A percentile compares a stretch with the other conserved stretches of the same genome.
Conservation (phyloP, 176 grass and related monocot genomes). For the Bothriochloa decipiens region DNA sequence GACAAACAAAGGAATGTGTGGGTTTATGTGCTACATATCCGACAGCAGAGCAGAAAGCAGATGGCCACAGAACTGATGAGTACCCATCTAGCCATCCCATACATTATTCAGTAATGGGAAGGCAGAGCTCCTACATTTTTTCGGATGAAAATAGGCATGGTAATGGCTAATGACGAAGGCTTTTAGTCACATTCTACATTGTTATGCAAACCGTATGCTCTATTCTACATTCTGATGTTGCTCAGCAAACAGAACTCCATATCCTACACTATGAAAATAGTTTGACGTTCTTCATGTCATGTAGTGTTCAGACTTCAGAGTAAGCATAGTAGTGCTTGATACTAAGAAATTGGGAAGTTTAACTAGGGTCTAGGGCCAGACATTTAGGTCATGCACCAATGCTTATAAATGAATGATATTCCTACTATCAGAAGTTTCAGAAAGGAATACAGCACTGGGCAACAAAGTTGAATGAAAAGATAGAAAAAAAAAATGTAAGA, state of each 20-base stretch:
- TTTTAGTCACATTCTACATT: background rate
- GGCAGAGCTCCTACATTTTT: background rate
- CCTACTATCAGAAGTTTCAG: background rate
- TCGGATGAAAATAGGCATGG: background rate
- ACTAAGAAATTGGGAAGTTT: background rate
- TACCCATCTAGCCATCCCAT: background rate
- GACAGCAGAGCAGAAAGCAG: conserved; percentile 20
- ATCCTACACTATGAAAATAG: background rate
- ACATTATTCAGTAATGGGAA: background rate
- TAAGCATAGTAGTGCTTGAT: background rate
- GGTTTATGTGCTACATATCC: background rate
- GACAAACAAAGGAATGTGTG: background rate
- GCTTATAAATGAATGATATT: background rate
- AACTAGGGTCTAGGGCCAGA: background rate
- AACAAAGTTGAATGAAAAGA: background rate
- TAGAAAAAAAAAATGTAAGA: background rate
- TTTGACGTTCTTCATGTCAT: background rate
- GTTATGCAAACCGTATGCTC: background rate
- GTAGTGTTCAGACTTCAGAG: conserved; percentile 3
- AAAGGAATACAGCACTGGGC: background rate
- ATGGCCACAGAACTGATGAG: background rate
- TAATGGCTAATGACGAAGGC: background rate
- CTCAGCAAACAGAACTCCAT: background rate
- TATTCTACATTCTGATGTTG: background rate
- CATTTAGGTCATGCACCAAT: background rate